phyloP scores from a whole-genome alignment of 1,139 yeast genomes.

The Debaryomyces robertsiae region DNA sequence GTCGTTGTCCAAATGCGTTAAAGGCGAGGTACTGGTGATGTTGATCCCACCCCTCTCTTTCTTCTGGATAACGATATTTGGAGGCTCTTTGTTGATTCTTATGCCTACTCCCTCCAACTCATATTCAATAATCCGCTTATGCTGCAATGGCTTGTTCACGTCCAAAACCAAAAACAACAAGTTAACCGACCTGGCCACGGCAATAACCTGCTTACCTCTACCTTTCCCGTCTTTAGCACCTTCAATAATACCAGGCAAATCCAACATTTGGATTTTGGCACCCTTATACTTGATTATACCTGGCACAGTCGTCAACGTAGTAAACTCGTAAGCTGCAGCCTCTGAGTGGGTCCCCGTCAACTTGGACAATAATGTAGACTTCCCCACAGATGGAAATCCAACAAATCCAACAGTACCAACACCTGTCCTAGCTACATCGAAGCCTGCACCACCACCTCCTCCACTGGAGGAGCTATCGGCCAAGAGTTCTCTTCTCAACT shows the following conservation, averaged over 20 bases:
- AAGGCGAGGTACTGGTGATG: conserved; percentile 89
- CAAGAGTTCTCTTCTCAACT: conserved; percentile 85
- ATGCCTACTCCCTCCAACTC: conserved; percentile 98
- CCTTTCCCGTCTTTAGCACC: conserved; percentile 99
- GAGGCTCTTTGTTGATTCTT: conserved; percentile 87
- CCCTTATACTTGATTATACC: conserved; percentile 96
- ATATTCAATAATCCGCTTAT: conserved; percentile 88
- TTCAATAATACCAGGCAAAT: conserved; percentile 97
- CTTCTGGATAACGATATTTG: conserved; percentile 86
- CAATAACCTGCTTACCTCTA: conserved; percentile 98
- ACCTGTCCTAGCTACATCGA: conserved; percentile 97
- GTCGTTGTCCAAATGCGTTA: conserved; percentile 87
- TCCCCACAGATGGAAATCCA: conserved; percentile 99
- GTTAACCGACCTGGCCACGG: conserved; percentile 96
- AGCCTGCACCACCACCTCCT: conserved; percentile 90
- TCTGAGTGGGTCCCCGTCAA: conserved; percentile 96
- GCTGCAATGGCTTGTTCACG: conserved; percentile 93
- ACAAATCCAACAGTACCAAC: conserved; percentile 96
- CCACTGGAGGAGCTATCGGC: conserved; percentile 72
- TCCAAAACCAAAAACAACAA: conserved; percentile 89
- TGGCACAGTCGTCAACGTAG: conserved; percentile 96
- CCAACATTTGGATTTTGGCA: conserved; percentile 96
- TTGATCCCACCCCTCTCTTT: conserved; percentile 96
- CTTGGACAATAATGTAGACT: conserved; percentile 80
- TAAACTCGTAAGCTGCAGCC: conserved; percentile 96